Conservation (phyloP, 495 filamentous ascomycete species). For the Rostrohypoxylon terebratum region DNA sequence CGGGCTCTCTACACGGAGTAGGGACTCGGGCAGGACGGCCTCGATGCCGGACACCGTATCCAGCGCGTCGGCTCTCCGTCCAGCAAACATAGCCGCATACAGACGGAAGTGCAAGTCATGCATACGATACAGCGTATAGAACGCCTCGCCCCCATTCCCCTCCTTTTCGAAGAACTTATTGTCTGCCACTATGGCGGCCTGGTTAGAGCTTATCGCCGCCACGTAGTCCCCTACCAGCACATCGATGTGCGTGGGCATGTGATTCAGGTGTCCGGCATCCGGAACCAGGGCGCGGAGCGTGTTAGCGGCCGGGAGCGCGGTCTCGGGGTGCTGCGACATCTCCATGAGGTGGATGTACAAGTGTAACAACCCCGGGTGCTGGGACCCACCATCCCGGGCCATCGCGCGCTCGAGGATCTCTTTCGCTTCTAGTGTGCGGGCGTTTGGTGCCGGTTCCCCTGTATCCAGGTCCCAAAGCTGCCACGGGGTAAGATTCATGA, state of each 20-base stretch:
- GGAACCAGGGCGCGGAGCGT: slow-evolving; percentile 71
- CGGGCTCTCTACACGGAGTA: slow-evolving; percentile 71
- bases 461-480: slow-evolving; percentile 71
- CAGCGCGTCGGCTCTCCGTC: slow-evolving; percentile 66
- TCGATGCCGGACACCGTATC: slow-evolving; percentile 66
- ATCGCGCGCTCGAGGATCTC: slow-evolving; percentile 66
- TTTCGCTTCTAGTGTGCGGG: slow-evolving; percentile 69
- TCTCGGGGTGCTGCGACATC: slow-evolving; percentile 73
- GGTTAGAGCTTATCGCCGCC: slow-evolving; percentile 69
- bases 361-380: slow-evolving; percentile 73
- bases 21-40: slow-evolving; percentile 64
- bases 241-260: slow-evolving; percentile 79
- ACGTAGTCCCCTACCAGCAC: slow-evolving; percentile 75
- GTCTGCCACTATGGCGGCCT: slow-evolving; percentile 71
- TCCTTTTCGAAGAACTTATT: slow-evolving; percentile 66
- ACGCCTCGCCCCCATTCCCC: slow-evolving; percentile 62
- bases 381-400: slow-evolving; percentile 52
- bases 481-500: slow-evolving; percentile 80
- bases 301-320: slow-evolving; percentile 66
- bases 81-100: slow-evolving; percentile 79
- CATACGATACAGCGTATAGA: slow-evolving; percentile 75
- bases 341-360: slow-evolving; percentile 81
- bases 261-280: slow-evolving; percentile 75
- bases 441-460: slow-evolving; percentile 64
- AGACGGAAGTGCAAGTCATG: slow-evolving; percentile 77